Percentiles rank a stretch among this genome's conserved stretches.
phyloP scores from a whole-genome alignment of 176 grass and related monocot genomes.

The bread wheat (Triticum aestivum) region IWGSC_CS_RefSeq_v2.1 NC_057808.1:409796073-409796572 shows the following conservation, averaged over 20 bases:
- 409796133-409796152: conserved; percentile 44
- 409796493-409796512: conserved; percentile 82
- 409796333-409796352: conserved; percentile 45
- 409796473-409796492: conserved; percentile 83
- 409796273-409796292: conserved; percentile 68
- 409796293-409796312: conserved; percentile 57
- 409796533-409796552: conserved; percentile 73
- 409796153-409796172: conserved; percentile 57
- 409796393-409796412: conserved; percentile 77
- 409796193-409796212: conserved; percentile 64
- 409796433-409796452: conserved; percentile 85
- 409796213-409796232: conserved; percentile 54
- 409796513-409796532: conserved; percentile 67
- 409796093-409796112: conserved; percentile 48
- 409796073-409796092: conserved; percentile 53
- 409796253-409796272: conserved; percentile 70
- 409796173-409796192: conserved; percentile 75
- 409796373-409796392: conserved; percentile 64
- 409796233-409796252: conserved; percentile 48
- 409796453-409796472: conserved; percentile 87
- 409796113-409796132: conserved; percentile 16
- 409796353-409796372: conserved; percentile 44
- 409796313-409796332: conserved; percentile 57
- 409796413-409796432: conserved; percentile 97
- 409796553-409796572: conserved; percentile 88